Percentiles rank a stretch among this genome's conserved stretches.
phyloP scores from a whole-genome alignment of 2,329 filamentous ascomycete species.

The Sphaerulina vaccinii region DNA sequence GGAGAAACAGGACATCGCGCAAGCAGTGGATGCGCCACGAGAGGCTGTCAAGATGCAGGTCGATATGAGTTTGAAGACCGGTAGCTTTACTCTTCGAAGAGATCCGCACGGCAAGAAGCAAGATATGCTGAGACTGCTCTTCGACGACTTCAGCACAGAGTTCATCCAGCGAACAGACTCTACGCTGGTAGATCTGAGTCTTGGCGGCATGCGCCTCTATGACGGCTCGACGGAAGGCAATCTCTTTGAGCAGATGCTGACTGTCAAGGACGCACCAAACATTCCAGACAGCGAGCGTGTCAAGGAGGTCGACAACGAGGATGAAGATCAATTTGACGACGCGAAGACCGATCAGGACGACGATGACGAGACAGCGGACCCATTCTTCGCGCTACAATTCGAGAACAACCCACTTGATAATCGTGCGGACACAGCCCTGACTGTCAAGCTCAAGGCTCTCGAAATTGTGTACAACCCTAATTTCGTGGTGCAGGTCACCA shows the following conservation, averaged over 20 bases:
- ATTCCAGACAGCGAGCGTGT: constrained; percentile 52
- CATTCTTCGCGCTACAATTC: constrained; percentile 88
- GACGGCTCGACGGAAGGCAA: constrained; percentile 92
- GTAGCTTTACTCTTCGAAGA: constrained; percentile 90
- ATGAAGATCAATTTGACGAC: constrained; percentile 46
- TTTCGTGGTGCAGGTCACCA: constrained; percentile 84
- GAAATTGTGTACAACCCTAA: constrained; percentile 98
- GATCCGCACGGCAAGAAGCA: constrained; percentile 73
- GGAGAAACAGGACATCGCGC: constrained; percentile 85
- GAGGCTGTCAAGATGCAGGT: constrained; percentile 92
- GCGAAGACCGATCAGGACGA: constrained; percentile 44
- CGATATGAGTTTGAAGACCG: constrained; percentile 88
- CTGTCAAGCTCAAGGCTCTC: constrained; percentile 87
- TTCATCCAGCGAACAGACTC: constrained; percentile 88
- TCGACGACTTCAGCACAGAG: constrained; percentile 91
- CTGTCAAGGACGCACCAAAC: constrained; percentile 80
- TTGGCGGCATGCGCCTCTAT: constrained; percentile 90
- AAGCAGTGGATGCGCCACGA: constrained; percentile 82
- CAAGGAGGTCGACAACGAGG: constrained; percentile 51
- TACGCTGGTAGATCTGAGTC: constrained; percentile 79
- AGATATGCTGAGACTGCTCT: constrained; percentile 86
- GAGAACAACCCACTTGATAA: constrained; percentile 95
- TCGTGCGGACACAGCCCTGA: constrained; percentile 85
- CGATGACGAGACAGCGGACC: constrained; percentile 58
- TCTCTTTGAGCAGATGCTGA: constrained; percentile 90